These are phyloP conservation scores for Adenanthera pavonina DNA, from an alignment of 306 rosid genomes.

Conservation along the genomic window DNA sequence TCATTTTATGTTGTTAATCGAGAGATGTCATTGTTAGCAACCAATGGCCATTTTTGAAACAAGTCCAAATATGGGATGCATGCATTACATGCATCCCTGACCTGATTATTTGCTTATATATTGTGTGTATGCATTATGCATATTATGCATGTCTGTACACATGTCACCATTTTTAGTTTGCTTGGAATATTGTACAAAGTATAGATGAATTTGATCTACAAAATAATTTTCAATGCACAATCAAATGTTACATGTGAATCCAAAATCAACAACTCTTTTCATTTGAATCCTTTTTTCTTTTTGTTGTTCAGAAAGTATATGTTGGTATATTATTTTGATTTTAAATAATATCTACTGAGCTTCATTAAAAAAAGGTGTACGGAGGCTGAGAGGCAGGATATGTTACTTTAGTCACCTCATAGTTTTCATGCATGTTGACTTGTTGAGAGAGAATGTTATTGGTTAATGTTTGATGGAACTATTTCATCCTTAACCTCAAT, in stretches of 20 bases:
- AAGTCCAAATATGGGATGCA: neutral
- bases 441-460: neutral
- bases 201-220: neutral
- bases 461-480: constrained; percentile 24
- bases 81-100: neutral
- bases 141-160: neutral
- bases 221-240: neutral
- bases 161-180: neutral
- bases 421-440: neutral
- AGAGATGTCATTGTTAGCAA: neutral
- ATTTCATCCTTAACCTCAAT: constrained; percentile 11
- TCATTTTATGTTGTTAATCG: neutral
- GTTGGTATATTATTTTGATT: too few relatives aligned
- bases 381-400: too few relatives aligned
- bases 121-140: neutral
- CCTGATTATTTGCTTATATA: neutral
- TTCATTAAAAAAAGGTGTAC: too few relatives aligned
- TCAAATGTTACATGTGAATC: neutral
- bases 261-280: neutral
- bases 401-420: too few relatives aligned
- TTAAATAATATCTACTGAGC: too few relatives aligned
- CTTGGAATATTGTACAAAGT: neutral
- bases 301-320: too few relatives aligned
- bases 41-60: neutral
- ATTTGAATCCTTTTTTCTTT: too few relatives aligned